Conservation (phyloP, 2,329 filamentous ascomycete genomes). For the Microascus cirrosus region DNA sequence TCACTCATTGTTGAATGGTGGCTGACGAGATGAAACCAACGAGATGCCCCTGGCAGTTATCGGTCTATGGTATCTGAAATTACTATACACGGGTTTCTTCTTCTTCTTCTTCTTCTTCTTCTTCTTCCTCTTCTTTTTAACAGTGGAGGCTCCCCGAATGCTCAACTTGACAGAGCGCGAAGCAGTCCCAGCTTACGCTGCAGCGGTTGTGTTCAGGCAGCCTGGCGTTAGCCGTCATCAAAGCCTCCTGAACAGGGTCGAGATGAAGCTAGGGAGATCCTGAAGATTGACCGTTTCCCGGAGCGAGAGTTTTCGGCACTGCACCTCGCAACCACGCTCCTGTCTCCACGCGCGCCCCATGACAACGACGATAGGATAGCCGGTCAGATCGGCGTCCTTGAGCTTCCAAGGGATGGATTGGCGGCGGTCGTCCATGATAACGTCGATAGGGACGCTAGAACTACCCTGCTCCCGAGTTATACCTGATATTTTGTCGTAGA, state of each 20-base stretch:
- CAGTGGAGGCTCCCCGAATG: neutral
- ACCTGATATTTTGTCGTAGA: constrained; percentile 51
- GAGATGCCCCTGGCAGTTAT: no score
- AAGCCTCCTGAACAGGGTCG: constrained; percentile 35
- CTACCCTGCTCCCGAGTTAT: neutral
- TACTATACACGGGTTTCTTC: neutral
- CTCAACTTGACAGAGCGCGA: neutral
- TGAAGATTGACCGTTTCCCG: constrained; percentile 46
- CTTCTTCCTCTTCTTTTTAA: no score
- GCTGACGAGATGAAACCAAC: no score
- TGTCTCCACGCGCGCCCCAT: constrained; percentile 61
- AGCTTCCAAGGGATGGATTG: constrained; percentile 73
- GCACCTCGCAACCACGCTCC: constrained; percentile 57
- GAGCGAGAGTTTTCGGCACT: constrained; percentile 58
- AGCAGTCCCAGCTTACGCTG: neutral
- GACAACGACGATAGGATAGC: constrained; percentile 75
- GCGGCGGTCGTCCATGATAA: constrained; percentile 62
- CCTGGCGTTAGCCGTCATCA: constrained; percentile 16
- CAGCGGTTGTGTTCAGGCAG: neutral
- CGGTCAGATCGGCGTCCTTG: constrained; percentile 78
- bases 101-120: no score
- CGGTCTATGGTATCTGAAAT: neutral
- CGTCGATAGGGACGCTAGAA: constrained; percentile 36
- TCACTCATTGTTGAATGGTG: no score
- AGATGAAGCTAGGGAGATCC: constrained; percentile 33